Base-by-base conservation (phyloP, 1,284 basidiomycete genomes). In the Naganishia liquefaciens region DNA sequence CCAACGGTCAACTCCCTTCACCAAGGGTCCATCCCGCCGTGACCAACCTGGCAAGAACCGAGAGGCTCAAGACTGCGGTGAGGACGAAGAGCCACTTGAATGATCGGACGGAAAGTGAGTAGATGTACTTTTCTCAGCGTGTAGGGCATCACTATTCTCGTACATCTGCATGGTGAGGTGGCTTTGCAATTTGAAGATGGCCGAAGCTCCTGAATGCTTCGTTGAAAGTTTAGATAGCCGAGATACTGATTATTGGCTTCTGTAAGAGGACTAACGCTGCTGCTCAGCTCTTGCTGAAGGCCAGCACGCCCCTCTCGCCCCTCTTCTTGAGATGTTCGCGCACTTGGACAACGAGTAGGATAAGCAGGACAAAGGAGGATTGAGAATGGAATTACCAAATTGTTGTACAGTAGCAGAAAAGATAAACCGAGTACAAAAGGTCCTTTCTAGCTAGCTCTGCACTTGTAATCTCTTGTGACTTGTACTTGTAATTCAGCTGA, bases 41-140 rank as follows among this genome's bases (percentile, higher is more conserved):
- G 4, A 54, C 25, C 23, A 37, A 19, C 4, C 19, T 54, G 15
- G 52, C 7, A 40, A 54, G 17, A 25, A 54, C 52, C 33, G 37
- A 54, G 17, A 54, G 40, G 21, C 21, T 54, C 1, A 54, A 54
- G 21, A 42, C 52, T 23, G 52, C n/a, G 25, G 52, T 7, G 1
- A 11, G 25, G 33, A 54, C 37, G 52, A 54, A 54, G 17, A 54
- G 52, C 25, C 25, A 23, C n/a, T 54, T 54, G 37, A 54, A 54
- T 27, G 52, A 54, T 25, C 17, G 52, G 40, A 54, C 52, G 17
- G 52, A 54, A 63, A 77, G 73, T 70, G 70, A 71, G 70, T 74
- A 76, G 63, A 70, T 44, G 21, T 23, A 23, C 15, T 17, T 6
- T 19, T 44, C 7, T 17, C 43, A 17, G 43, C 6, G 15, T 44